Evolutionary conservation across 2,329 filamentous ascomycete genomes (phyloP).

Genomic region (Rasamsonia emersonii): DNA sequence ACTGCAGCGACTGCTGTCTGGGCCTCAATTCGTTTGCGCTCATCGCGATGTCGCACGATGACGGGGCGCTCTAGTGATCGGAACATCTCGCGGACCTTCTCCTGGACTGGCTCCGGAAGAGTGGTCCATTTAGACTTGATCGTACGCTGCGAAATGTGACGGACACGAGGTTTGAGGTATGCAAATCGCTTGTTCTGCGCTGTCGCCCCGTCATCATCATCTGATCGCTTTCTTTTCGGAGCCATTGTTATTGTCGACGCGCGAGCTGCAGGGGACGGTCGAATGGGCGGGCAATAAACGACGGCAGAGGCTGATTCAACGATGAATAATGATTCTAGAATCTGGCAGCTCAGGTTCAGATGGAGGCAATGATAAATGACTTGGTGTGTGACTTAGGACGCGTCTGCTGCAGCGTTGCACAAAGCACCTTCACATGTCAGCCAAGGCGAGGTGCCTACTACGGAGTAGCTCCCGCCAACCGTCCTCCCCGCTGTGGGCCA

Average conservation of each 20-base stretch:
- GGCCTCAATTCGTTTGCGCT: constrained; percentile 34
- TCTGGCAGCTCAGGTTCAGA: too few species aligned
- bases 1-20: constrained; percentile 33
- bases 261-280: not conserved
- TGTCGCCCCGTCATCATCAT: constrained; percentile 12
- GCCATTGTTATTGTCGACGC: constrained; percentile 13
- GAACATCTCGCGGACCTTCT: constrained; percentile 35
- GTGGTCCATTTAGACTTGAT: constrained; percentile 40
- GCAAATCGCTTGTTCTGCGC: constrained; percentile 24
- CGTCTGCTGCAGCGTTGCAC: too few species aligned
- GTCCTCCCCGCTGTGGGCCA: too few species aligned
- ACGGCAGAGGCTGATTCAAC: too few species aligned
- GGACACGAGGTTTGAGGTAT: constrained; percentile 32
- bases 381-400: too few species aligned
- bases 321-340: too few species aligned
- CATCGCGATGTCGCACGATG: constrained; percentile 34
- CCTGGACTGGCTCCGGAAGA: constrained; percentile 33
- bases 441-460: too few species aligned
- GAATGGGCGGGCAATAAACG: not conserved
- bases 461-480: too few species aligned
- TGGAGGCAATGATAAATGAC: too few species aligned
- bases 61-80: constrained; percentile 33
- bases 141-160: constrained; percentile 33
- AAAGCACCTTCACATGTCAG: too few species aligned
- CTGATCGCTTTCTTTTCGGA: constrained; percentile 21